phyloP scores from a whole-genome alignment of 2,329 filamentous ascomycete species.

The Xylaria sp. region DNA sequence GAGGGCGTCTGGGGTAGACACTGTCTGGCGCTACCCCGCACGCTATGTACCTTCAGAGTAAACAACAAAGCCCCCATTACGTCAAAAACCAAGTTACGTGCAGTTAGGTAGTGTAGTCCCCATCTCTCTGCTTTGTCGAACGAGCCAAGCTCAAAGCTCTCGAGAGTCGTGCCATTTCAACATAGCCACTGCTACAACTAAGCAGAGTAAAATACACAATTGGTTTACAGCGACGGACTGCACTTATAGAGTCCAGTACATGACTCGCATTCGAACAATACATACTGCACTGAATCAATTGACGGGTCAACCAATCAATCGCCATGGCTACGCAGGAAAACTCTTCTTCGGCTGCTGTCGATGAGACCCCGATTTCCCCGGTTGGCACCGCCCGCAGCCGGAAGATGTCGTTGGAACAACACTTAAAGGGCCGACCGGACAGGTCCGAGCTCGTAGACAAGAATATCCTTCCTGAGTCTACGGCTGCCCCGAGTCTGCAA shows the following conservation, averaged over 20 bases:
- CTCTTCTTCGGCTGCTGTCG: constrained; percentile 52
- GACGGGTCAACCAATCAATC: background rate
- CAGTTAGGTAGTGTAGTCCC: background rate
- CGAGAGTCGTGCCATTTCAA: background rate
- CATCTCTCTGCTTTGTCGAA: background rate
- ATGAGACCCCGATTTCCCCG: constrained; percentile 69
- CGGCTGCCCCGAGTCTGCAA: constrained; percentile 80
- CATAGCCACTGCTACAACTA: background rate
- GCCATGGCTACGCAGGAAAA: constrained; percentile 52
- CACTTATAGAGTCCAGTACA: background rate
- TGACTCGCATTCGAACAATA: constrained; percentile 1
- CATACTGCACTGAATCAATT: background rate
- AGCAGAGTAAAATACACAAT: constrained; percentile 5
- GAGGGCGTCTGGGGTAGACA: constrained; percentile 1
- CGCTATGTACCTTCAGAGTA: constrained; percentile 24
- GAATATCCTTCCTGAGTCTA: constrained; percentile 86
- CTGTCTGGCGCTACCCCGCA: constrained; percentile 33
- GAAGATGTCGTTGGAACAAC: constrained; percentile 78
- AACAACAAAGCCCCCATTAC: constrained; percentile 32
- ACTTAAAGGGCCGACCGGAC: constrained; percentile 77
- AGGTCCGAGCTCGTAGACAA: constrained; percentile 83
- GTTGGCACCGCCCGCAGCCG: constrained; percentile 60
- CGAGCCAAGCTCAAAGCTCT: constrained; percentile 3
- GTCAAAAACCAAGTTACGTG: constrained; percentile 28
- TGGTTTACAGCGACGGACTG: background rate